Evolutionary conservation across 768 basidiomycete genomes (phyloP).

Genomic region (Pleurotus eryngii): DNA sequence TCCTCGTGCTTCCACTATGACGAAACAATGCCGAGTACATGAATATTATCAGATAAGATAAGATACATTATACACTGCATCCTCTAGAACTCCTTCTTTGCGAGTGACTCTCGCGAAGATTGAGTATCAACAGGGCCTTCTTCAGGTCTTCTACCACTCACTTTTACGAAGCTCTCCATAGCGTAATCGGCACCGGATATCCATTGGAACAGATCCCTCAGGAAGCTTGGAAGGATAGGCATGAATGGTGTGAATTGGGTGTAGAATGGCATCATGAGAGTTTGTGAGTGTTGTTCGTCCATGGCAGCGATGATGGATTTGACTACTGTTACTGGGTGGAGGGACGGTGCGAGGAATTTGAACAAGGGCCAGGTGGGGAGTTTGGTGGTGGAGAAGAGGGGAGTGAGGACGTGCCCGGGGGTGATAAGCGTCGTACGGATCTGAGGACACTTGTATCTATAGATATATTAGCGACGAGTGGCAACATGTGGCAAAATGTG

Average conservation of each 20-base stretch:
- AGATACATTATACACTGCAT: neutral
- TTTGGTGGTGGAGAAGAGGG: constrained; percentile 63
- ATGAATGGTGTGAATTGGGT: constrained; percentile 56
- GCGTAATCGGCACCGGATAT: constrained; percentile 64
- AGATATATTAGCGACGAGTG: constrained; percentile 9
- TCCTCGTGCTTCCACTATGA: no score
- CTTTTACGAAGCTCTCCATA: constrained; percentile 68
- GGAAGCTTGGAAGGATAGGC: constrained; percentile 62
- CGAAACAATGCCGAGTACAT: neutral
- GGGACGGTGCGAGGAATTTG: constrained; percentile 74
- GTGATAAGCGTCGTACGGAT: constrained; percentile 88
- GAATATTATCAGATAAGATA: neutral
- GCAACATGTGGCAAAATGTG: neutral
- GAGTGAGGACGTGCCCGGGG: constrained; percentile 77
- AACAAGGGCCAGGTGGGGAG: constrained; percentile 49
- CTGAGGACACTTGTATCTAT: constrained; percentile 64
- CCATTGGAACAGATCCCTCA: constrained; percentile 75
- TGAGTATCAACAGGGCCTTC: constrained; percentile 34
- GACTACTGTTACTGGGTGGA: constrained; percentile 71
- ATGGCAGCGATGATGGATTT: constrained; percentile 80
- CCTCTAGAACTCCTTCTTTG: neutral
- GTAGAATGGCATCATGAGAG: constrained; percentile 72
- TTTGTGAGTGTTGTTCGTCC: constrained; percentile 74
- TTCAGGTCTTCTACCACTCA: constrained; percentile 54
- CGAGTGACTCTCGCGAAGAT: neutral